Conservation (phyloP, 495 filamentous ascomycete genomes). For the Penicillium manginii region DNA sequence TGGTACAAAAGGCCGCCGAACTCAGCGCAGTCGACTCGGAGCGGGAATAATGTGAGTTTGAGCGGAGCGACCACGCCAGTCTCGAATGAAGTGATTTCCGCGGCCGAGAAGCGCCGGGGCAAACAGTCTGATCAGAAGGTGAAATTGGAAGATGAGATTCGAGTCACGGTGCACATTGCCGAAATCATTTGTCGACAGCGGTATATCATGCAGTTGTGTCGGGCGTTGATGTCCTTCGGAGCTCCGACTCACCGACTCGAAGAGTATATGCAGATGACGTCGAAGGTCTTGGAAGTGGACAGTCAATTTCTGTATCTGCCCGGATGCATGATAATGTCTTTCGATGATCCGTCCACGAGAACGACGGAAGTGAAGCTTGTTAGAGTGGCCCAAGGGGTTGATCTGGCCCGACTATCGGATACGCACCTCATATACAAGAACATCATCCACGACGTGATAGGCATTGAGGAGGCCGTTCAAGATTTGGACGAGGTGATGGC, state of each 20-base stretch:
- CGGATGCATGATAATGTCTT: conserved; percentile 91
- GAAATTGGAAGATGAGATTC: conserved; percentile 60
- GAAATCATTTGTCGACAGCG: conserved; percentile 78
- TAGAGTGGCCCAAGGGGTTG: conserved; percentile 70
- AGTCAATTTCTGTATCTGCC: conserved; percentile 89
- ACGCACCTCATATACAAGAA: conserved; percentile 88
- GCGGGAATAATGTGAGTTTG: conserved; percentile 18
- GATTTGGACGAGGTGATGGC: conserved; percentile 67
- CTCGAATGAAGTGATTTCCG: conserved; percentile 31
- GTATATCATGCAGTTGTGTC: conserved; percentile 84
- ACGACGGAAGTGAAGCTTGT: conserved; percentile 91
- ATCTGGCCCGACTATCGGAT: conserved; percentile 80
- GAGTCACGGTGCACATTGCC: conserved; percentile 83
- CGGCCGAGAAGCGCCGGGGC: conserved; percentile 34
- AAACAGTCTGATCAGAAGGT: conserved; percentile 27
- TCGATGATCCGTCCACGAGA: conserved; percentile 83
- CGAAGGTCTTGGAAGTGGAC: conserved; percentile 82
- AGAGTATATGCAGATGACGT: conserved; percentile 86
- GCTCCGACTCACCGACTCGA: conserved; percentile 75
- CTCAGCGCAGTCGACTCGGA: conserved; percentile 32
- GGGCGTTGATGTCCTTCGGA: conserved; percentile 78
- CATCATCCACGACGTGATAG: conserved; percentile 82
- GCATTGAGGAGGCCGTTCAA: conserved; percentile 77
- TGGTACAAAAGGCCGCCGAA: conserved; percentile 43
- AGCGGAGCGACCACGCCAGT: conserved; percentile 39